These are phyloP conservation scores for Penicillium expansum DNA, from an alignment of 2,329 filamentous ascomycete genomes.

Conservation along the genomic window DNA sequence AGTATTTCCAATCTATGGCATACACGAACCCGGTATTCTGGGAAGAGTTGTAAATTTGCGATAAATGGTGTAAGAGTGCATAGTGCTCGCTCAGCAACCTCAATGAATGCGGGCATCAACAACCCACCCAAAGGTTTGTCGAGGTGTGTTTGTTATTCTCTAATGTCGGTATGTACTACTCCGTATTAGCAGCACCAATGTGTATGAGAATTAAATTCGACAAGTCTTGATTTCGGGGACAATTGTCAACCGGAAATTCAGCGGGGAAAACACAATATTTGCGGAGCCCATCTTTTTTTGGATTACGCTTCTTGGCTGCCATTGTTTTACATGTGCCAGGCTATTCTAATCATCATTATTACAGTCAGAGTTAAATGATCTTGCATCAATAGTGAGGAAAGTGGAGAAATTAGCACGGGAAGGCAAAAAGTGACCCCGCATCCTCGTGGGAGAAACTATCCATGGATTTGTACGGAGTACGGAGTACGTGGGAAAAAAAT, in stretches of 20 bases:
- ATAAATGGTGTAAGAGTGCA: too few species aligned
- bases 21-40: neutral
- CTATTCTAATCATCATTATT: neutral
- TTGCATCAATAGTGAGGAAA: neutral
- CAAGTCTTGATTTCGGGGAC: too few species aligned
- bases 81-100: too few species aligned
- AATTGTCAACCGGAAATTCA: neutral
- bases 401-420: neutral
- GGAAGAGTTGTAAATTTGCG: neutral
- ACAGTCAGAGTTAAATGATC: neutral
- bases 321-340: too few species aligned
- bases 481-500: too few species aligned
- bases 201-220: neutral
- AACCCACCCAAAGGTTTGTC: neutral
- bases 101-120: neutral
- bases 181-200: fast-evolving
- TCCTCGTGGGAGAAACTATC: neutral
- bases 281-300: neutral
- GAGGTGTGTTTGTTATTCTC: neutral
- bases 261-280: neutral
- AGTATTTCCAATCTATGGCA: neutral
- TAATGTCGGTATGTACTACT: neutral
- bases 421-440: neutral
- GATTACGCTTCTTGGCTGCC: too few species aligned
- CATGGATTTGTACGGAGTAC: too few species aligned